Evolutionary conservation across 192 early-diverging fungal species (phyloP), one percentile per base, ranked within the genome.

Genomic region (Obelidium mucronatum): DNA sequence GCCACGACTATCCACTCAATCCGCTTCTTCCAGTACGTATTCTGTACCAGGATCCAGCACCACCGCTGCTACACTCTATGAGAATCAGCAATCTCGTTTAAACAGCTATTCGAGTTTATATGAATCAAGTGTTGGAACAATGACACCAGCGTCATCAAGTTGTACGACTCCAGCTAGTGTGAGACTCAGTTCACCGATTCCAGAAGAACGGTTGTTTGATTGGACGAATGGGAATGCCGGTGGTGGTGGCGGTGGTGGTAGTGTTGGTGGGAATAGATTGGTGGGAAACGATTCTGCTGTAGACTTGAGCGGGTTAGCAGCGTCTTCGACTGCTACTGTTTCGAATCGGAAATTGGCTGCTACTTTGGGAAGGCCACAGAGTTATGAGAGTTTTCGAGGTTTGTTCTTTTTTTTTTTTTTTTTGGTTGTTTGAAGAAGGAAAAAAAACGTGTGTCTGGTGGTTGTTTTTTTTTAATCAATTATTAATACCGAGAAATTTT

Each of bases 371-470:
- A 6, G 44, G 44, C 44, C 44, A 15, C 44, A 8, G 8, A 58
- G 55, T 24, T 58, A 22, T 24, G 55, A 58, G 55, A 58, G 55
- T 58, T 58, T 58, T 24, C 22, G 55, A 58, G 55, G 55, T 58
- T 11, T 22, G 55, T 58, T 11, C 5, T 24, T 8, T 58, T 24
- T 22, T 58, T 51, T 51, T 51, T 51, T 51, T 22, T 8, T 22
- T n/a, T n/a, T 0, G 24, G 13, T 11, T 8, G 8, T 58, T 22
- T 58, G 55, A 28, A 31, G 13, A 26, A 31, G 55, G 13, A 24
- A 8, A 31, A 31, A 31, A 22, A 24, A 13, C 22, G 8, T 8
- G 48, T 51, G 48, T 8, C 48, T 51, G 48, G 22, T 51, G 8
- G 8, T 58, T 58, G 11, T 26, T 22, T 8, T 58, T 58, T 58